Base-by-base conservation (phyloP, 495 filamentous ascomycete species). In the Antarctomyces pellizariae region DNA sequence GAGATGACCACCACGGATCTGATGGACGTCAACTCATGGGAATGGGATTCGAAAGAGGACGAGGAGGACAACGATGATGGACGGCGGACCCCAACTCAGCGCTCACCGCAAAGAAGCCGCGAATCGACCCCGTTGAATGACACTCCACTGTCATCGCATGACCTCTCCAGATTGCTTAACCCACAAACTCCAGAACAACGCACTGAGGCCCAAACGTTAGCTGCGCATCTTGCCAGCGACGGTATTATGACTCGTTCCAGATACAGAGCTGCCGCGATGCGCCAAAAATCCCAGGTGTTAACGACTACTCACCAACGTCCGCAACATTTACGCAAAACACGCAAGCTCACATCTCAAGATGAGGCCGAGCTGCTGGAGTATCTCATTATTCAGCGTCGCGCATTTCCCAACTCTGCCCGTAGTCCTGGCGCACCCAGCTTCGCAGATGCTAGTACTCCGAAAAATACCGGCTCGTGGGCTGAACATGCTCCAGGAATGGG, bases 301-400 rank as follows among this genome's bases (percentile, higher is more conserved):
- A 50, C 71, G 4, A 53, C 56, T 3, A 50, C 49, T 22, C 44
- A 41, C 26, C 40, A 53, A 16, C 45, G 44, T 10, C 38, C 49
- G 5, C 16, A 30, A 18, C 30, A 38, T 18, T 31, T 37, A 15
- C 20, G 29, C 9, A 27, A 32, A 12, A 26, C 39, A 8, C 42
- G 43, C 4, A 56, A 48, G 30, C 54, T 65, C 26, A 64, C 61
- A 0, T 47, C 62, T 2, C 69, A 80, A 24, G 75, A 91, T 35
- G 80, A 95, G 44, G 69, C 71, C 7, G 57, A 64, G 16, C 51
- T 82, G 5, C 66, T 97, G 0, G 89, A 95, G 39, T 59, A 70
- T 18, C 59, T 93, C 7, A 74, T 97, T 33, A 58, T 92, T 5
- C 57, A 59, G 4, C 63, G 65, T 3, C 57, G 65, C 9, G 16